These are phyloP conservation scores for Raffaelea albimanens DNA, from an alignment of 2,329 filamentous ascomycete genomes.

Conservation along the genomic window DNA sequence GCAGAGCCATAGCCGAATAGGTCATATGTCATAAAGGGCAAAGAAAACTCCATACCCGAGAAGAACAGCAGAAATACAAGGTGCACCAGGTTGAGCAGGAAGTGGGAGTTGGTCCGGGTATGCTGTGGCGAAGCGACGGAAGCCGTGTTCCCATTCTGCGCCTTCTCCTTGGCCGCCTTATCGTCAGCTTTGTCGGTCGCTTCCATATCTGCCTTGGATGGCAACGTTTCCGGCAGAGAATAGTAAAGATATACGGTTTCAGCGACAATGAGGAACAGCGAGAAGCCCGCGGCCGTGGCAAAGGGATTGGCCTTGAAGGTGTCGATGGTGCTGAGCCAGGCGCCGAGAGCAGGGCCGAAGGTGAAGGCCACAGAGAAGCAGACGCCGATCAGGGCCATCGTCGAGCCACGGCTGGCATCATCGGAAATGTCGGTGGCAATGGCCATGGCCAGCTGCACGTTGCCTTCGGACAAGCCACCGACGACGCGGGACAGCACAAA, in stretches of 20 bases:
- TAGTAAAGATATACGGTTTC: constrained; percentile 86
- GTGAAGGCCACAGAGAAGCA: constrained; percentile 98
- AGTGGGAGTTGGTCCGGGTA: constrained; percentile 70
- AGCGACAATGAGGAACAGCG: constrained; percentile 69
- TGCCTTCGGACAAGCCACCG: constrained; percentile 89
- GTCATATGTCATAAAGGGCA: constrained; percentile 96
- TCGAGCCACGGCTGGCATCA: constrained; percentile 71
- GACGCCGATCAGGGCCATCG: constrained; percentile 91
- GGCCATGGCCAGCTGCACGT: constrained; percentile 90
- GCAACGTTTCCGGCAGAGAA: constrained; percentile 77
- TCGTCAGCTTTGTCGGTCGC: constrained; percentile 11
- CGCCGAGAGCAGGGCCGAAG: constrained; percentile 86
- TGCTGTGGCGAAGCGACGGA: constrained; percentile 20
- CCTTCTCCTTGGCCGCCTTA: constrained; percentile 49
- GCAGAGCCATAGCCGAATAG: constrained; percentile 75
- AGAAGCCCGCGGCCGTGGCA: constrained; percentile 83
- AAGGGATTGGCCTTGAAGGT: constrained; percentile 85
- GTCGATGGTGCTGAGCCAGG: constrained; percentile 69
- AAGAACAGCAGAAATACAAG: constrained; percentile 93
- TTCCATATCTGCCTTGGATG: constrained; percentile 33
- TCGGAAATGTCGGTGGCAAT: constrained; percentile 96
- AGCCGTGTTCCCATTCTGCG: constrained; percentile 50
- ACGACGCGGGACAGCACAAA: constrained; percentile 91
- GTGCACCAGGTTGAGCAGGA: constrained; percentile 75
- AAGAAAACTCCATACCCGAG: constrained; percentile 94